Evolutionary conservation across 805 yeast species (phyloP), one percentile per base, ranked within the genome.

Genomic region (Lipomyces orientalis): DNA sequence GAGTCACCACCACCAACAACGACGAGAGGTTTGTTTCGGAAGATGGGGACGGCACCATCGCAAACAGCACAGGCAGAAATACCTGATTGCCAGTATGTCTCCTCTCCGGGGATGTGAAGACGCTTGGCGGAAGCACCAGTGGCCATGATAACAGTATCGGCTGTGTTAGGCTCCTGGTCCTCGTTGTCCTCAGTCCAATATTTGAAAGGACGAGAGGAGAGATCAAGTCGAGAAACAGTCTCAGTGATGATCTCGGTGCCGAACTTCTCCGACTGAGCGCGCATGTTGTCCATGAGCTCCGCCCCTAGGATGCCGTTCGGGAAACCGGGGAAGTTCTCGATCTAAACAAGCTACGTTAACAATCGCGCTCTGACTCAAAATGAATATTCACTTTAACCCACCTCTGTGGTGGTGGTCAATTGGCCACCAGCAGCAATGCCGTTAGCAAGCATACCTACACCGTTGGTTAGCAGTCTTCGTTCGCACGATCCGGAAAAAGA

Each of bases 401-500:
- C 66, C 74, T 95, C 99, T 19, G 99, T 95, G 72, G 99, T 95
- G 75, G 99, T 95, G 72, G 99, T 95, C 75, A 95, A 85, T 82
- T 95, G 99, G 69, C 99, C 99, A 76, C 99, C 99, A 34, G 99
- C 97, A 63, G 99, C 99, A 74, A 94, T 86, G 74, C 99, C 99
- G 81, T 95, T 95, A 73, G 99, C 99, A 78, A 90, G 83, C 69
- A 66, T 66, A 49, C 68, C 68, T 63, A 25, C 7, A 16, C 1
- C n/a, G 49, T 43, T 43, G 49, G 49, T 43, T n/a, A 43, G 49
- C 6, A 43, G 4, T n/a, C 16, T 37, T 25, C 29, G n/a, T 16
- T 43, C 49, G 29, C 56, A 14, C 9, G 33, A 52, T 14, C 34
- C 56, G 16, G 19, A 29, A 16, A 9, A 22, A 9, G 19, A 43